These are phyloP conservation scores for Amanita jacksonii DNA, from an alignment of 768 basidiomycete genomes.

Conservation along the genomic window DNA sequence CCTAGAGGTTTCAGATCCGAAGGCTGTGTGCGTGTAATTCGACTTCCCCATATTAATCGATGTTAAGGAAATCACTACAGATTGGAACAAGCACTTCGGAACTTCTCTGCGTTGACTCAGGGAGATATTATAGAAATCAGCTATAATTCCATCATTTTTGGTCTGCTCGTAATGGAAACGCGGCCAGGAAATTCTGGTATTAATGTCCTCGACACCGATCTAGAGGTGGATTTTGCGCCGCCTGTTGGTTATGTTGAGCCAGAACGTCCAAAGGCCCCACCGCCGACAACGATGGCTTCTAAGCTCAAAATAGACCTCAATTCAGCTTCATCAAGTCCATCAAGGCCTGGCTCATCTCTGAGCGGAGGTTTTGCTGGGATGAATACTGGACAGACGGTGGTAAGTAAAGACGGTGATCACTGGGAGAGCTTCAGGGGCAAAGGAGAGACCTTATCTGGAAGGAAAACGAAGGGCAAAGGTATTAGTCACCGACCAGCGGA, in stretches of 20 bases:
- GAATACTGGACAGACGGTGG: constrained; percentile 32
- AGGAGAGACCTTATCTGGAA: constrained; percentile 83
- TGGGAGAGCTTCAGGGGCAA: constrained; percentile 97
- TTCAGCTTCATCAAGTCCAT: constrained; percentile 79
- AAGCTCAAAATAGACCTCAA: constrained; percentile 93
- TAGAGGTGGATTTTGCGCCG: constrained; percentile 95
- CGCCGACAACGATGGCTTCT: constrained; percentile 88
- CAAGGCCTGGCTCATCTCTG: constrained; percentile 68
- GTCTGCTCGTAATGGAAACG: constrained; percentile 92
- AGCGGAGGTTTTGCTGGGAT: constrained; percentile 56
- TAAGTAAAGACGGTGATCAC: constrained; percentile 71
- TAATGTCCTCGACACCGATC: constrained; percentile 86
- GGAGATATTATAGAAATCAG: constrained; percentile 97
- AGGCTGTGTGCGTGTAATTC: constrained; percentile 73
- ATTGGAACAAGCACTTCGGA: constrained; percentile 89
- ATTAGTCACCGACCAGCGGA: constrained; percentile 78
- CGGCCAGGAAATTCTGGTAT: constrained; percentile 84
- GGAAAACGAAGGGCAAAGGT: constrained; percentile 94
- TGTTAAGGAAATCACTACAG: constrained; percentile 28
- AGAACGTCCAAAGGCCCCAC: constrained; percentile 70
- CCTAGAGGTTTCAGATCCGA: constrained; percentile 93
- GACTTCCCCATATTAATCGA: constrained; percentile 1
- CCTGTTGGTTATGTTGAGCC: constrained; percentile 95
- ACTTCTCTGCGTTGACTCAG: constrained; percentile 86
- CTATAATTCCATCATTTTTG: constrained; percentile 95